phyloP scores from a whole-genome alignment of 768 basidiomycete species.

The Auricularia auricula-judae region DNA sequence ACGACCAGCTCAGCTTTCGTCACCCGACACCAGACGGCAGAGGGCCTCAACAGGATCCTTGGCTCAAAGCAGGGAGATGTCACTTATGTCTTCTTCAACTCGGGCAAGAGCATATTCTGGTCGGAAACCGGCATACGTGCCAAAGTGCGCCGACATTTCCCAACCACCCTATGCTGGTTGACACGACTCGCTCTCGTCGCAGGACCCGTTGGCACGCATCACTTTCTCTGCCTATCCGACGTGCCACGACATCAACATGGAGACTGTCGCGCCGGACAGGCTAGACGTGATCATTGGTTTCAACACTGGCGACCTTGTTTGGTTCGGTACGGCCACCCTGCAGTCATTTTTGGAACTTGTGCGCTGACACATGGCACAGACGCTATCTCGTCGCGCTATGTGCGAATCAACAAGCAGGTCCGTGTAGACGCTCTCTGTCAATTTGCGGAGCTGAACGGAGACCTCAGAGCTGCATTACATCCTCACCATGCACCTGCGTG shows the following conservation, averaged over 20 bases:
- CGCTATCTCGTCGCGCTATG: conserved; percentile 68
- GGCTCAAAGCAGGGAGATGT: conserved; percentile 75
- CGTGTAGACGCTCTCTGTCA: conserved; percentile 3
- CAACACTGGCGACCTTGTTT: conserved; percentile 86
- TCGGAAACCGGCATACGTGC: conserved; percentile 74
- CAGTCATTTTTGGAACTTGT: background rate
- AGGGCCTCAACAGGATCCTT: conserved; percentile 61
- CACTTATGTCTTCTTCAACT: conserved; percentile 80
- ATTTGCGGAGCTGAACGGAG: no score
- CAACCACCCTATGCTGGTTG: background rate
- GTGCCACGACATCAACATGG: conserved; percentile 76
- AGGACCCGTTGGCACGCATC: conserved; percentile 83
- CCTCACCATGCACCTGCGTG: conserved; percentile 78
- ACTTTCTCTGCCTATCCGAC: conserved; percentile 83
- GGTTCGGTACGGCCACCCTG: conserved; percentile 62
- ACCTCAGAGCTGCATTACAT: conserved; percentile 60
- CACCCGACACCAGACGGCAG: conserved; percentile 70
- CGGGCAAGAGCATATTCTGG: conserved; percentile 78
- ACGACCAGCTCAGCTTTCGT: conserved; percentile 91
- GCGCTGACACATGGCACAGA: conserved; percentile 31
- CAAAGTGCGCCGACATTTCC: conserved; percentile 43
- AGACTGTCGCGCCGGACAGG: conserved; percentile 66
- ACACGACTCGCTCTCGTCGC: background rate
- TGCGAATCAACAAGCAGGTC: conserved; percentile 82
- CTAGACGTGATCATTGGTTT: conserved; percentile 90